These are phyloP conservation scores for Schoenoplectus tabernaemontani DNA, from an alignment of 202 grass and related monocot genomes.

Conservation along the genomic window DNA sequence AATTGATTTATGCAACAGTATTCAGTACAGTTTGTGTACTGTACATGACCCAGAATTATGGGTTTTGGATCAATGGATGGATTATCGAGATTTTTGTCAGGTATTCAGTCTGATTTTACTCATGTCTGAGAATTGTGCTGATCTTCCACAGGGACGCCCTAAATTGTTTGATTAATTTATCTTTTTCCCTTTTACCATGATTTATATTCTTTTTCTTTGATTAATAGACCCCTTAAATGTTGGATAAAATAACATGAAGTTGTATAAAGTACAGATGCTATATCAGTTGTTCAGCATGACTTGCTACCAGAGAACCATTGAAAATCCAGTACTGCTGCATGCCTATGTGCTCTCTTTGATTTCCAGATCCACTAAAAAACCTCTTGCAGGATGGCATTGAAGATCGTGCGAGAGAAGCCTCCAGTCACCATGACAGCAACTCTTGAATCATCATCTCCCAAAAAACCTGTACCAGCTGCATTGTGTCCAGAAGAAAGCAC, in stretches of 20 bases:
- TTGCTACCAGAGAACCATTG: background rate
- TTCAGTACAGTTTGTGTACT: background rate
- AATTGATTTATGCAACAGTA: slow-evolving; percentile 1
- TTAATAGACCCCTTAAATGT: background rate
- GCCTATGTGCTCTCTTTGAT: background rate
- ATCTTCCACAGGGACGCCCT: background rate
- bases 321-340: background rate
- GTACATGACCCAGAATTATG: background rate
- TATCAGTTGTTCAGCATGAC: slow-evolving; percentile 1
- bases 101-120: background rate
- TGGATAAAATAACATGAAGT: background rate
- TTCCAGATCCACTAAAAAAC: background rate
- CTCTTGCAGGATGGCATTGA: slow-evolving; percentile 25
- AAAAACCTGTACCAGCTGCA: slow-evolving; percentile 25
- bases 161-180: background rate
- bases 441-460: slow-evolving; percentile 40
- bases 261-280: background rate
- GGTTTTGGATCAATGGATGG: background rate
- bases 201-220: background rate
- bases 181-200: background rate
- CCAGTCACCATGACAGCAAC: slow-evolving; percentile 54
- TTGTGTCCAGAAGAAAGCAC: slow-evolving; percentile 54
- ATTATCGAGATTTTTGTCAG: background rate
- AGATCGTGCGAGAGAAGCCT: slow-evolving; percentile 64
- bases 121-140: background rate